Percentiles rank a stretch among this genome's conserved stretches.
Evolutionary conservation across 176 grass and related monocot species (phyloP).

Genomic region (Oryza nivara): DNA sequence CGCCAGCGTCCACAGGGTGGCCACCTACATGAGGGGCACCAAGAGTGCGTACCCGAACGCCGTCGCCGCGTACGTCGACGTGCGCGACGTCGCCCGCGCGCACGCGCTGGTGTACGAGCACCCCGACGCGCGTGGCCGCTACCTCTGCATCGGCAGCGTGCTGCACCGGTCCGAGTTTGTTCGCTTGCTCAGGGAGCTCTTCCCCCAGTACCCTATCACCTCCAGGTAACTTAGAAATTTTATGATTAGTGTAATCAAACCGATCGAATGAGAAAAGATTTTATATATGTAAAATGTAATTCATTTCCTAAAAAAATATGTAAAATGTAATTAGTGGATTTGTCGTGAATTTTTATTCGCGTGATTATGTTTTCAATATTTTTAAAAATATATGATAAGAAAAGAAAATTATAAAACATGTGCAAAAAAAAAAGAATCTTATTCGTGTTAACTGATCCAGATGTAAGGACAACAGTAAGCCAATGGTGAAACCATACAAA

Average conservation of each 20-base stretch:
- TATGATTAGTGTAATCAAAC: too few species aligned
- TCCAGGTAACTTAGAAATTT: background rate
- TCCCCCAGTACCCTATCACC: background rate
- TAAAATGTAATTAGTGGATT: too few species aligned
- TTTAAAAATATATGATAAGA: too few species aligned
- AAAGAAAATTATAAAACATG: too few species aligned
- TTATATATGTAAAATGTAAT: too few species aligned
- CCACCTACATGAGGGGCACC: constrained; percentile 6
- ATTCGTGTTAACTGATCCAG: background rate
- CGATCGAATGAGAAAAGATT: too few species aligned
- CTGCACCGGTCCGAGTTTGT: constrained; percentile 1
- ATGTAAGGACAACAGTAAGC: constrained; percentile 4
- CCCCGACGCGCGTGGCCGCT: background rate
- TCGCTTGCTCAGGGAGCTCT: constrained; percentile 16
- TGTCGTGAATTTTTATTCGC: too few species aligned
- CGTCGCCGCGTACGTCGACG: background rate
- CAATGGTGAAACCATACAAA: background rate
- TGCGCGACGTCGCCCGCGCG: background rate
- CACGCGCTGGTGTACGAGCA: constrained; percentile 22
- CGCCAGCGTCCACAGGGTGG: background rate
- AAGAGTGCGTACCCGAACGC: background rate
- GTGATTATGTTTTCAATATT: too few species aligned
- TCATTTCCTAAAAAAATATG: too few species aligned
- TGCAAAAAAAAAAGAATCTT: too few species aligned
- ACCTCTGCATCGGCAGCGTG: constrained; percentile 23